Evolutionary conservation across 2,329 filamentous ascomycete species (phyloP).

Genomic region (Diaporthe nobilis): DNA sequence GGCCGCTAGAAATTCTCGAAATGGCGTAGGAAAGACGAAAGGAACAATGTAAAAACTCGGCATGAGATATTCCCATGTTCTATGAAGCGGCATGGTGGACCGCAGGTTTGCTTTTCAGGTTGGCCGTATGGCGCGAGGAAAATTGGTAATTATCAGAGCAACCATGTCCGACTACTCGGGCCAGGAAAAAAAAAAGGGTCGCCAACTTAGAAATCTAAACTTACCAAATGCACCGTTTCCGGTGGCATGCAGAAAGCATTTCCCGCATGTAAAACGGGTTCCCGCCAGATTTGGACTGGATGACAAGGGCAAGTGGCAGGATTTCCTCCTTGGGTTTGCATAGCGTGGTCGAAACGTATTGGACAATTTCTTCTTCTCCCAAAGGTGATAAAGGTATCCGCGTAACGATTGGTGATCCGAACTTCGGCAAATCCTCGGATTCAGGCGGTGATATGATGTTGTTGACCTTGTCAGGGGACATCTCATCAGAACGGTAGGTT

Average conservation of each 20-base stretch:
- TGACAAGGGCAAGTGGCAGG: conserved; percentile 82
- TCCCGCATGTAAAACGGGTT: conserved; percentile 94
- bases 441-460: conserved; percentile 68
- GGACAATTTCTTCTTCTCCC: conserved; percentile 82
- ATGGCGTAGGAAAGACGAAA: too few relatives aligned
- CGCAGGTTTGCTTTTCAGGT: background rate
- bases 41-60: background rate
- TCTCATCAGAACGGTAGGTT: conserved; percentile 79
- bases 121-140: background rate
- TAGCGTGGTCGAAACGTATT: conserved; percentile 87
- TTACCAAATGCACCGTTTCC: conserved; percentile 88
- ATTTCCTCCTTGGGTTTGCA: conserved; percentile 81
- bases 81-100: background rate
- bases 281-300: conserved; percentile 89
- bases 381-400: conserved; percentile 81
- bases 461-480: conserved; percentile 68
- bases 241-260: conserved; percentile 89
- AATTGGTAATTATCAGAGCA: background rate
- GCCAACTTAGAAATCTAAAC: background rate
- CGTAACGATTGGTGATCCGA: conserved; percentile 72
- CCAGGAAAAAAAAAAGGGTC: background rate
- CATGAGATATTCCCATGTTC: background rate
- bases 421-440: conserved; percentile 63
- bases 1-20: background rate
- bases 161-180: background rate